Base-by-base conservation (phyloP, 805 yeast genomes). In the Yarrowia porcina region DNA sequence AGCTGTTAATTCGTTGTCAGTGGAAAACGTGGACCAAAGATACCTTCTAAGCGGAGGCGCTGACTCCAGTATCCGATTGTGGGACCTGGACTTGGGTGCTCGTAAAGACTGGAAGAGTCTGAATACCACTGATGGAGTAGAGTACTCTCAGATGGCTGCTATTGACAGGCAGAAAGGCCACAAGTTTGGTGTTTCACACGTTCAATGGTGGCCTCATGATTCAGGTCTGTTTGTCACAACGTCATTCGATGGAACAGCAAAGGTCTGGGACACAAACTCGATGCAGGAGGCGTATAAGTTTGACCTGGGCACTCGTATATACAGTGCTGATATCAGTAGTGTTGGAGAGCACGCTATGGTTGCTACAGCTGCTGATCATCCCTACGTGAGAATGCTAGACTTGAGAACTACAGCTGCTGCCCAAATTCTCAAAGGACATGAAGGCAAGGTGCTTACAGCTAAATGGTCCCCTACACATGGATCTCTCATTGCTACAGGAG, bases 141-240 rank as follows among this genome's bases (percentile, higher is more conserved):
- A 60, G 7, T 60, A 54, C 63, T 33, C 33, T 27, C 36, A 36
- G 21, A n/a, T 47, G 59, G 61, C 47, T 27, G 17, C 25, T 0
- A 23, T 65, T 8, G 67, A 65, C 15, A 65, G 74, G 23, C 66
- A 67, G 60, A 65, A 66, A 27, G 82, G 80, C 0, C 97, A 92
- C 70, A 72, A 75, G 18, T 90, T 79, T 71, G 96, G 97, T 0
- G 79, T 92, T 0, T 88, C 96, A 0, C 75, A 82, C 15, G 77
- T 89, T 0, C 78, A 80, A 68, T 92, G 97, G 97, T 93, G 97
- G 93, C 91, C 94, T 0, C 76, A 77, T 47, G 97, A 92, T 73
- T 83, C 86, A 33, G 97, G 97, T 0, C 80, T 92, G 85, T 91
- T 90, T 75, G 79, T 90, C 18, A 82, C 90, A 2, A 84, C 90